Evolutionary conservation across 495 filamentous ascomycete species (phyloP).

Genomic region (Penicillium samsonianum): DNA sequence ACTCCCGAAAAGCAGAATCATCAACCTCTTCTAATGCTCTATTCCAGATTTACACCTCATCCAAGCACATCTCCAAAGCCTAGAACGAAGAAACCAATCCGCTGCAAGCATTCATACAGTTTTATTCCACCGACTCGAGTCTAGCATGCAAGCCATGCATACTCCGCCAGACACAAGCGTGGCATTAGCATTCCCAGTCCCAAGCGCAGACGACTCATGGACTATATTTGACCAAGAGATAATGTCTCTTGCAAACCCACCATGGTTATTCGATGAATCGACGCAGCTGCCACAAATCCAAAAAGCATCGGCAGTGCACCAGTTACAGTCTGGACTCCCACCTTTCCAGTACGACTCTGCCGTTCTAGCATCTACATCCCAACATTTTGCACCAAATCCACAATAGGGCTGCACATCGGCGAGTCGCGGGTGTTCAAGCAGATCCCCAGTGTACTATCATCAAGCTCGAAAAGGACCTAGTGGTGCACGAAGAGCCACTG

Average conservation of each 20-base stretch:
- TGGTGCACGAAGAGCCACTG: not conserved
- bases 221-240: slow-evolving; percentile 45
- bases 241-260: slow-evolving; percentile 36
- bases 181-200: slow-evolving; percentile 25
- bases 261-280: slow-evolving; percentile 33
- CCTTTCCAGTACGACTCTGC: not conserved
- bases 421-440: not conserved
- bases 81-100: slow-evolving; percentile 33
- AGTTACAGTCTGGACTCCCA: not conserved
- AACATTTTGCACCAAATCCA: not conserved
- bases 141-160: slow-evolving; percentile 42
- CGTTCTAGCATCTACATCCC: not conserved
- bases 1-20: not conserved
- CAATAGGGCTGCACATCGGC: not conserved
- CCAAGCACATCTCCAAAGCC: slow-evolving; percentile 37
- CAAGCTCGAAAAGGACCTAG: not conserved
- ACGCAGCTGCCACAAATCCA: slow-evolving; percentile 7
- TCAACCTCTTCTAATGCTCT: not conserved
- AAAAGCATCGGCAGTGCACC: slow-evolving; percentile 6
- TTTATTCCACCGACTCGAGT: slow-evolving; percentile 37
- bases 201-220: slow-evolving; percentile 35
- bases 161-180: slow-evolving; percentile 35
- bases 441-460: not conserved
- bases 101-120: slow-evolving; percentile 36
- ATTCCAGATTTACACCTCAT: slow-evolving; percentile 37